Base-by-base conservation (phyloP, 2,329 filamentous ascomycete species). In the Curvularia sp. region DNA sequence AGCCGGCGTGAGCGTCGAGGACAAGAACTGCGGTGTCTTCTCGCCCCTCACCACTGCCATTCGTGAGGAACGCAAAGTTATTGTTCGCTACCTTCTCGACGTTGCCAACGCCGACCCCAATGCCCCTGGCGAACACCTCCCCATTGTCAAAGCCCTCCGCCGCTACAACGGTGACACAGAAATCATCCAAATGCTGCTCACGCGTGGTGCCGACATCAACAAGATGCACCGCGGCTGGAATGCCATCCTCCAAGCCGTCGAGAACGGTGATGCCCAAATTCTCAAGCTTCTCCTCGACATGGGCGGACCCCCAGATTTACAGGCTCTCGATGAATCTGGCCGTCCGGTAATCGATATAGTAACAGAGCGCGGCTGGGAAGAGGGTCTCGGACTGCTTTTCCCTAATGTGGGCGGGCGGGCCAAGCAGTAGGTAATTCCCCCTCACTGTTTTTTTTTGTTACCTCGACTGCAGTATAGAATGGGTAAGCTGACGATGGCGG, bases 1-100 rank as follows among this genome's bases (percentile, higher is more conserved):
- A 15, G 86, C 87, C 0, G 88, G 88, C 13, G 84, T 90, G 18
- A 87, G 82, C 39, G 86, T 90, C 53, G 88, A 90, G 72, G 89
- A 89, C 76, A 88, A 87, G 77, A 90, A 89, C 69, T 88, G 87
- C 19, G 89, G 89, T 52, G 88, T 90, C 48, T 91, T 91, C 78
- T 89, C 86, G 0, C 86, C 87, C 0, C 81, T 90, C 3, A 90
- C 87, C 0, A 88, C 86, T 0, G 86, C 87, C 8, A 85, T 90
- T 55, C 86, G 87, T 12, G 88, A 90, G 73, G 79, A 85, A 25
- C 81, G 82, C 64, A 84, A 82, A 43, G 82, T 84, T 0, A 89
- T 90, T 55, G 86, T 89, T 39, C 74, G 73, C 3, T 90, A 81
- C 76, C 81, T 90, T 9, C 79, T 90, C 56, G 81, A 85, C 48